Percentiles rank a stretch among this genome's conserved stretches.
Conservation (phyloP, 2,329 filamentous ascomycete genomes). For the Metarhizium anisopliae region DNA sequence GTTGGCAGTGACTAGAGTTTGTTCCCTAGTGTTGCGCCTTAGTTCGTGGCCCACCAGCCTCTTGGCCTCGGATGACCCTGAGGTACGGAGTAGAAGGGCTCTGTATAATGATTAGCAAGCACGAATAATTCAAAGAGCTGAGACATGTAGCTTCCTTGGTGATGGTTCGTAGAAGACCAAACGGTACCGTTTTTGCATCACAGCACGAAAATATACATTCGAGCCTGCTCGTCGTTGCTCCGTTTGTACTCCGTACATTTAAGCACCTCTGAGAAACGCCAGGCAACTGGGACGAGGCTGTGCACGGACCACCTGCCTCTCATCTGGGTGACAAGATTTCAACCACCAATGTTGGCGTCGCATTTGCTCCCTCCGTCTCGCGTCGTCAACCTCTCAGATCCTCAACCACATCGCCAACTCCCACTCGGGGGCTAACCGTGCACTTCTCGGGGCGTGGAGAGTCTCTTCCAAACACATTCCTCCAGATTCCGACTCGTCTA, state of each 20-base stretch:
- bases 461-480: constrained; percentile 1
- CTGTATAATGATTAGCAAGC: too few relatives aligned
- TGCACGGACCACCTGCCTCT: constrained; percentile 10
- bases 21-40: too few relatives aligned
- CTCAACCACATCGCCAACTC: constrained; percentile 5
- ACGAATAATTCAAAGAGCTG: too few relatives aligned
- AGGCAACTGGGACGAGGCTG: not conserved
- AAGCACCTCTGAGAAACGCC: not conserved
- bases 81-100: too few relatives aligned
- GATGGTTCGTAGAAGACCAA: too few relatives aligned
- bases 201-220: too few relatives aligned
- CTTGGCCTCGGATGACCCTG: too few relatives aligned
- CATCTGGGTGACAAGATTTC: constrained; percentile 5
- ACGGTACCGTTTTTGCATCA: too few relatives aligned
- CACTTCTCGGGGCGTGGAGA: constrained; percentile 10
- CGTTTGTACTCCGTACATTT: not conserved
- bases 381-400: not conserved
- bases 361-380: constrained; percentile 5
- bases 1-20: too few relatives aligned
- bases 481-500: constrained; percentile 6
- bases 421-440: constrained; percentile 10
- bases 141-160: too few relatives aligned
- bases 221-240: too few relatives aligned
- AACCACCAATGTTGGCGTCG: constrained; percentile 4
- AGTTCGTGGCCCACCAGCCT: too few relatives aligned